Percentiles rank a stretch among this genome's conserved stretches.
These are phyloP conservation scores for Fusarium ramigenum DNA, from an alignment of 2,329 filamentous ascomycete species.

Conservation along the genomic window DNA sequence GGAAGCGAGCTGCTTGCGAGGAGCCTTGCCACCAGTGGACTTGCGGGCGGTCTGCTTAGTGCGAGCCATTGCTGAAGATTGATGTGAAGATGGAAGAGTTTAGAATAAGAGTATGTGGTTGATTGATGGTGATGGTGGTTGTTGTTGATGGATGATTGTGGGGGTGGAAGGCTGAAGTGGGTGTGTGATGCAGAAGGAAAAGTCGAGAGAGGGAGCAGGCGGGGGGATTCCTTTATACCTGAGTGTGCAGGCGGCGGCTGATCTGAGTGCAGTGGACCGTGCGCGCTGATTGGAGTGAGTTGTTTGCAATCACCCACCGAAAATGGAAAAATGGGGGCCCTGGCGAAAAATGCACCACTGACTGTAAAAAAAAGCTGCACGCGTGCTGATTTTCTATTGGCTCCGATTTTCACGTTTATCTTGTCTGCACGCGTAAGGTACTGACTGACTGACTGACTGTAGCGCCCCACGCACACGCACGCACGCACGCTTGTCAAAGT, in stretches of 20 bases:
- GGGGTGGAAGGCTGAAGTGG: constrained; percentile 45
- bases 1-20: constrained; percentile 97
- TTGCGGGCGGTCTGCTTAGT: constrained; percentile 77
- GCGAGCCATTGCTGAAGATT: constrained; percentile 65
- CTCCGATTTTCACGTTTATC: background rate
- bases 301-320: constrained; percentile 39
- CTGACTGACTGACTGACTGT: too few species aligned
- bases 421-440: background rate
- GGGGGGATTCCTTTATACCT: constrained; percentile 58
- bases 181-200: constrained; percentile 56
- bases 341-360: constrained; percentile 27
- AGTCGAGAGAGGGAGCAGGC: constrained; percentile 49
- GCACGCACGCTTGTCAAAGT: background rate
- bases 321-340: constrained; percentile 34
- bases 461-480: constrained; percentile 6
- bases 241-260: constrained; percentile 49
- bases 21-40: constrained; percentile 82
- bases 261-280: constrained; percentile 46
- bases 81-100: constrained; percentile 47
- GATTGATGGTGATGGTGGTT: constrained; percentile 35
- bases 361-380: constrained; percentile 29
- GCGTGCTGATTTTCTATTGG: constrained; percentile 44
- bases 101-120: constrained; percentile 34
- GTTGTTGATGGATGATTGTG: constrained; percentile 46
- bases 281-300: constrained; percentile 37